phyloP scores from a whole-genome alignment of 2,329 filamentous ascomycete genomes.

The Apiospora marii region DNA sequence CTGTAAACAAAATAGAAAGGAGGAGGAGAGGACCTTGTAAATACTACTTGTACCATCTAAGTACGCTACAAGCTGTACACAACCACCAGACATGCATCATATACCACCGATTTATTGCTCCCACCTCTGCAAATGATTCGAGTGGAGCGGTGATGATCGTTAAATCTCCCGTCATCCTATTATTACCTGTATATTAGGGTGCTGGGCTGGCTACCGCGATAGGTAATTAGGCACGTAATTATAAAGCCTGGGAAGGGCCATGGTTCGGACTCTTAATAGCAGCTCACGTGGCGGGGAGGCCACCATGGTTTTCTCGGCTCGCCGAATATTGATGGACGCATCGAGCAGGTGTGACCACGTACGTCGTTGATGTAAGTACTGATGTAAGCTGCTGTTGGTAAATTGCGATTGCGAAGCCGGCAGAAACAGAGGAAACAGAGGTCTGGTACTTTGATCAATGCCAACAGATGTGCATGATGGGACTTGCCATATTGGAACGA shows the following conservation, averaged over 20 bases:
- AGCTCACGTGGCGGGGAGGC: too few relatives aligned
- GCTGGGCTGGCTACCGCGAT: background rate
- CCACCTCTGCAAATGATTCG: background rate
- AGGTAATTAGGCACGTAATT: background rate
- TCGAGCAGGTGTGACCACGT: too few relatives aligned
- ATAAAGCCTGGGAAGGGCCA: too few relatives aligned
- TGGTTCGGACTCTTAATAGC: too few relatives aligned
- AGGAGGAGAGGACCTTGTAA: constrained; percentile 11
- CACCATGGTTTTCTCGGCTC: too few relatives aligned
- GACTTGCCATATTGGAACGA: constrained; percentile 8
- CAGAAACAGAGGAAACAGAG: background rate
- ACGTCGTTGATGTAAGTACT: too few relatives aligned
- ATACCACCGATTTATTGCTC: background rate
- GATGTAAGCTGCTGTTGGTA: background rate
- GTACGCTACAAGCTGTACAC: constrained; percentile 1
- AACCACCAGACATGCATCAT: background rate
- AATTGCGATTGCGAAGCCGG: background rate
- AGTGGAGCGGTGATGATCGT: background rate
- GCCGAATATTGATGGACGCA: too few relatives aligned
- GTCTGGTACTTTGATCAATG: background rate
- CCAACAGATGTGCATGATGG: constrained; percentile 14
- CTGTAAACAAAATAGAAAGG: background rate
- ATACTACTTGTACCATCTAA: constrained; percentile 11
- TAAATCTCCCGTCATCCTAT: background rate
- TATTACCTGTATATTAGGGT: background rate